These are phyloP conservation scores for Cylindrotheca fusiformis DNA, from an alignment of 108 stramenopile species.

Conservation along the genomic window DNA sequence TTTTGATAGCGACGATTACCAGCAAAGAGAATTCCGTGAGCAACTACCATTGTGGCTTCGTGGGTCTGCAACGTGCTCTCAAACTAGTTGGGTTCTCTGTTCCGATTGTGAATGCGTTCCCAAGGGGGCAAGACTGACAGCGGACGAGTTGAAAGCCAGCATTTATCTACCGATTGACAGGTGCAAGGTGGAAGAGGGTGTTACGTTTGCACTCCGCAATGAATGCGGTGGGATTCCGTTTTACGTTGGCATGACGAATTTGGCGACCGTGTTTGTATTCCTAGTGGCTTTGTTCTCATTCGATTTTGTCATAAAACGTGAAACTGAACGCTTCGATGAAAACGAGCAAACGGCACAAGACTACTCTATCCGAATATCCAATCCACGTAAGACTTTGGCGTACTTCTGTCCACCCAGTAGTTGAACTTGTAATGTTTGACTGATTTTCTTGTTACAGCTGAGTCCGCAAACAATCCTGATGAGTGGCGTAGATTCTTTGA, in stretches of 20 bases:
- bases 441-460: not conserved
- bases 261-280: slow-evolving; percentile 48
- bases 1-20: slow-evolving; percentile 67
- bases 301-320: slow-evolving; percentile 38
- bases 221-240: slow-evolving; percentile 63
- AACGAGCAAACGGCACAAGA: slow-evolving; percentile 91
- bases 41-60: slow-evolving; percentile 7
- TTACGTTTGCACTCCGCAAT: slow-evolving; percentile 55
- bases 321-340: slow-evolving; percentile 73
- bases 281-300: slow-evolving; percentile 37
- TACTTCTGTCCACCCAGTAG: too few relatives aligned
- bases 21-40: slow-evolving; percentile 6
- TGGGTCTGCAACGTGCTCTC: slow-evolving; percentile 43
- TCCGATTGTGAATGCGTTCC: slow-evolving; percentile 18
- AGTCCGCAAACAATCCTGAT: slow-evolving; percentile 69
- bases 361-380: slow-evolving; percentile 60
- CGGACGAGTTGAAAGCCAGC: not conserved
- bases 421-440: too few relatives aligned
- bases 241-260: slow-evolving; percentile 49
- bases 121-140: not conserved
- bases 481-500: slow-evolving; percentile 86
- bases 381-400: slow-evolving; percentile 39
- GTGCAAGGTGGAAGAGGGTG: not conserved
- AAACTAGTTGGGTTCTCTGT: slow-evolving; percentile 69
- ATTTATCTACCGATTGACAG: not conserved